phyloP scores from a whole-genome alignment of 140 eudicot species.

The Anethum foeniculum region DNA sequence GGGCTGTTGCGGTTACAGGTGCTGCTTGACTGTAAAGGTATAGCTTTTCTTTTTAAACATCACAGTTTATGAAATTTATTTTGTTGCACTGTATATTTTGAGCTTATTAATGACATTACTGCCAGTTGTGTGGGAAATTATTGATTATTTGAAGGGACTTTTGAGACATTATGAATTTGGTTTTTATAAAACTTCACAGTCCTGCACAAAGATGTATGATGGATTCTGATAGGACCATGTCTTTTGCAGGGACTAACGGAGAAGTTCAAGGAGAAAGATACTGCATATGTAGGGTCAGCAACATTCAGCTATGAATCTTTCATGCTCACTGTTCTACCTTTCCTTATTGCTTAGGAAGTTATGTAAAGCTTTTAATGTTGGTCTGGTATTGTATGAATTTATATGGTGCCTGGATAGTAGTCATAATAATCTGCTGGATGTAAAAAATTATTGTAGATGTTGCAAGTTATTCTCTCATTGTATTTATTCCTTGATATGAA shows the following conservation, averaged over 20 bases:
- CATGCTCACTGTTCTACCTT: constrained; percentile 84
- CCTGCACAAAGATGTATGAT: neutral
- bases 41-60: neutral
- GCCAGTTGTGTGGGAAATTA: neutral
- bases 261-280: constrained; percentile 90
- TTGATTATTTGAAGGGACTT: neutral
- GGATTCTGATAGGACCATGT: neutral
- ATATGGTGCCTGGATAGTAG: neutral
- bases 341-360: constrained; percentile 57
- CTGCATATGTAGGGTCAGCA: constrained; percentile 57
- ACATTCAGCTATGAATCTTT: constrained; percentile 72
- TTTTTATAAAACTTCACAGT: neutral
- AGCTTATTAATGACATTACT: neutral
- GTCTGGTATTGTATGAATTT: neutral
- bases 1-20: constrained; percentile 43
- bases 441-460: neutral
- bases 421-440: neutral
- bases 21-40: constrained; percentile 97
- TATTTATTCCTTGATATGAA: neutral
- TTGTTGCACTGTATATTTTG: neutral
- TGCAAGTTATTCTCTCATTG: neutral
- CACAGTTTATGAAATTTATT: neutral
- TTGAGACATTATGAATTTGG: neutral
- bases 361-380: neutral
- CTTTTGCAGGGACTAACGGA: constrained; percentile 81